Evolutionary conservation across 495 filamentous ascomycete species (phyloP), one percentile per base, ranked within the genome.

Genomic region (Cladorrhinum samala): DNA sequence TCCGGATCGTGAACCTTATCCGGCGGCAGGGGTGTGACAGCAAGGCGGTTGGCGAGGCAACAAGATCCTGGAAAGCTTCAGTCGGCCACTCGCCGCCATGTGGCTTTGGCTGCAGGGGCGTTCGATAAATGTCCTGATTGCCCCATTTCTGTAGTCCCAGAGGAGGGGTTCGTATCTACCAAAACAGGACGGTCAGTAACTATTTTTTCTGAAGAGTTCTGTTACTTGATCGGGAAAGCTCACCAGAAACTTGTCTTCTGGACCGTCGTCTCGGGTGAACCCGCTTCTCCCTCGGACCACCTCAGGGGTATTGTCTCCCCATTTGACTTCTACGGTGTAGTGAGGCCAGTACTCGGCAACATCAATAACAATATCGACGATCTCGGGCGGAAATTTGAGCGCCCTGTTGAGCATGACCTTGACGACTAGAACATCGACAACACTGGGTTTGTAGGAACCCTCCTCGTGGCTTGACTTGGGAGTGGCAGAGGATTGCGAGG

Each of bases 281-380:
- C 19, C 9, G 9, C 39, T 18, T 7, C 54, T 59, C 17, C 61
- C 63, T 4, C 39, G 14, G 19, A 66, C 57, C 2, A 30, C 16
- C 3, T 64, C 52, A 1, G 51, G 43, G 2, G 30, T 37, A 9
- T 51, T 46, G 23, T 49, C 33, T 5, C 48, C 41, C 49, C 52
- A 69, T 27, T 60, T 50, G 11, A 65, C 30, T 30, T 58, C 55
- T 4, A 65, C 62, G 3, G 71, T 66, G 0, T 74, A 72, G 49
- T 77, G 74, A 0, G 79, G 77, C 86, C 86, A 90, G 60, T 89
- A 89, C 64, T 88, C 85, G 18, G 85, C 85, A 37, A 69, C 64
- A 59, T 88, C 86, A 48, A 87, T 59, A 30, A 90, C 81, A 46
- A 71, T 65, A 64, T 89, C 83, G n/a, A 87, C 61, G 18, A 90